Conservation (phyloP, 2,329 filamentous ascomycete genomes). For the Cercospora citrullina region DNA sequence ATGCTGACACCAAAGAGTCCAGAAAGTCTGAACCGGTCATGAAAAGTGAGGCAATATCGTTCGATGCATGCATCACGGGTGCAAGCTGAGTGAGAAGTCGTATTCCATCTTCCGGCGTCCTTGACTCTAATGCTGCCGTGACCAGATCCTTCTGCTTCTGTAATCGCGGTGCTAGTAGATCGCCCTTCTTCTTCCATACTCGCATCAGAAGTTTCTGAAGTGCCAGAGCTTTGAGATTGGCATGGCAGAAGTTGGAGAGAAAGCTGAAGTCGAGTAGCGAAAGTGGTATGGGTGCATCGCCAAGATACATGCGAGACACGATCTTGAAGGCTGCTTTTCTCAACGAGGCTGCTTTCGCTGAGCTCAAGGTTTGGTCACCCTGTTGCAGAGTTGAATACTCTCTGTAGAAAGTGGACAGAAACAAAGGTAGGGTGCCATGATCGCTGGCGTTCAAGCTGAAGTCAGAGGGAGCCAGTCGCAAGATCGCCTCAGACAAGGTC, state of each 20-base stretch:
- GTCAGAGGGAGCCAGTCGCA: conserved; percentile 58
- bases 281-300: conserved; percentile 39
- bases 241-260: conserved; percentile 65
- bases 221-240: conserved; percentile 65
- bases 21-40: conserved; percentile 85
- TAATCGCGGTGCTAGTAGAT: conserved; percentile 56
- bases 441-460: conserved; percentile 54
- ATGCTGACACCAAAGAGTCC: conserved; percentile 70
- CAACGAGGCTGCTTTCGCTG: conserved; percentile 52
- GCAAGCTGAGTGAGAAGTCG: conserved; percentile 58
- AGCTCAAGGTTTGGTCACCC: conserved; percentile 25
- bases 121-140: conserved; percentile 62
- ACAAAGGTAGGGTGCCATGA: conserved; percentile 61
- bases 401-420: conserved; percentile 67
- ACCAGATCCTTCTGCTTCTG: conserved; percentile 62
- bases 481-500: conserved; percentile 63
- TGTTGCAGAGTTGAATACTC: conserved; percentile 47
- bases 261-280: conserved; percentile 64
- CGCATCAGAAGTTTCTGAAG: conserved; percentile 51
- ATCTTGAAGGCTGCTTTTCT: conserved; percentile 67
- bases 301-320: conserved; percentile 35
- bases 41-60: conserved; percentile 60
- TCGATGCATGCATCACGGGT: conserved; percentile 62
- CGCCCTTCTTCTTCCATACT: conserved; percentile 56
- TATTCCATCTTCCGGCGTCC: conserved; percentile 33